phyloP scores from a whole-genome alignment of 331 rosid species.

The Stylosanthes scabra region DNA sequence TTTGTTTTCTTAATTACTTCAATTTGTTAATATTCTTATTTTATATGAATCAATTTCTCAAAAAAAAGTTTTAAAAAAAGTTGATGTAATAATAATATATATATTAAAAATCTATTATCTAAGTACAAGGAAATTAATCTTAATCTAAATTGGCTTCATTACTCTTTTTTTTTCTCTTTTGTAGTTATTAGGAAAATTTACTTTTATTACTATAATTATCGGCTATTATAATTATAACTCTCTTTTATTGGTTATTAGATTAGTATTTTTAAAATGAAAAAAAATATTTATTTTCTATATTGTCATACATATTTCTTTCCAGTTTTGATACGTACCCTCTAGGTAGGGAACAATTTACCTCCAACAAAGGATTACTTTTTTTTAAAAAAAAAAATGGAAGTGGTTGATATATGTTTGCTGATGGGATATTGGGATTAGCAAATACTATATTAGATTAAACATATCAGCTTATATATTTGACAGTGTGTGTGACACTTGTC shows the following conservation, averaged over 20 bases:
- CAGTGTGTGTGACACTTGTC: conserved; percentile 35
- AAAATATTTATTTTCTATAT: no score
- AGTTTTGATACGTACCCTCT: conserved; percentile 23
- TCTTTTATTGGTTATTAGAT: no score
- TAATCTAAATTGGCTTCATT: not conserved
- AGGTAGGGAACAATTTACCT: conserved; percentile 52
- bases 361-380: conserved; percentile 38
- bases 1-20: no score
- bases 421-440: conserved; percentile 14
- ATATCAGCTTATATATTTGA: conserved; percentile 24
- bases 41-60: no score
- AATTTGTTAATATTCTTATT: no score
- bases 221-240: no score
- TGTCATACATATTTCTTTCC: not conserved
- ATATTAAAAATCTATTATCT: no score
- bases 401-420: not conserved
- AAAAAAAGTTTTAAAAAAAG: no score
- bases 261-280: no score
- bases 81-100: no score
- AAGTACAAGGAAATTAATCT: not conserved
- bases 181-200: not conserved
- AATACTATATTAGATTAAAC: no score
- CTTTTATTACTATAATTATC: no score
- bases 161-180: not conserved
- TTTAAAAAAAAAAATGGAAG: not conserved